Percentiles rank a stretch among this genome's conserved stretches.
phyloP scores from a whole-genome alignment of 164 flowering plant species.

The Saururus chinensis region DNA sequence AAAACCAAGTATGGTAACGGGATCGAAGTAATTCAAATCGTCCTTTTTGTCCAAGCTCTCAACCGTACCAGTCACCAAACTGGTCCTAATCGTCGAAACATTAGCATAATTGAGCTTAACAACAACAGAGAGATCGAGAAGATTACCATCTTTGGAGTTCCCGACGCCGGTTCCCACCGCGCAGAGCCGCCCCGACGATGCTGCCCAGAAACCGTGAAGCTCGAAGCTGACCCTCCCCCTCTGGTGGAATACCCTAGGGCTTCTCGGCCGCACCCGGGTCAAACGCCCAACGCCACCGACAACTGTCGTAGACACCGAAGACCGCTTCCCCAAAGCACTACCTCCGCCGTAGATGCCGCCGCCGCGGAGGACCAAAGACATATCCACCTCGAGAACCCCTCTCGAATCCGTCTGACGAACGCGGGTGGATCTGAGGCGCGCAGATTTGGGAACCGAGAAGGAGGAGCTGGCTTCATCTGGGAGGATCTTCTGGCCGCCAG shows the following conservation, averaged over 20 bases:
- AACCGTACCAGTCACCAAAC: slow-evolving; percentile 36
- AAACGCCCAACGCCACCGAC: no score
- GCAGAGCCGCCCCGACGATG: slow-evolving; percentile 35
- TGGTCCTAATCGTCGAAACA: slow-evolving; percentile 19
- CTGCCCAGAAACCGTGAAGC: slow-evolving; percentile 45
- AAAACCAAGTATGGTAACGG: slow-evolving; percentile 25
- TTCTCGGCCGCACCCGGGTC: no score
- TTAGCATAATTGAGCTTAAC: slow-evolving; percentile 32
- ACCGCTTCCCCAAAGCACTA: not conserved
- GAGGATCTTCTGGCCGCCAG: slow-evolving; percentile 13
- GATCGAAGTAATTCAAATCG: slow-evolving; percentile 20
- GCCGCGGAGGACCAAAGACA: slow-evolving; percentile 5
- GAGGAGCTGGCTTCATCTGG: slow-evolving; percentile 1
- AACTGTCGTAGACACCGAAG: not conserved
- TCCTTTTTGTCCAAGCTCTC: slow-evolving; percentile 21
- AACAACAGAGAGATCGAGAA: slow-evolving; percentile 21
- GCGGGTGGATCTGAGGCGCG: not conserved
- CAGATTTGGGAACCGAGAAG: slow-evolving; percentile 4
- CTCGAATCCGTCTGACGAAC: slow-evolving; percentile 6
- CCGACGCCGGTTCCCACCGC: slow-evolving; percentile 37
- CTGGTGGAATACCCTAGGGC: not conserved
- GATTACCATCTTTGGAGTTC: slow-evolving; percentile 19
- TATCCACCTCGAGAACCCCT: slow-evolving; percentile 15
- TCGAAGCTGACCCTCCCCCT: slow-evolving; percentile 10
- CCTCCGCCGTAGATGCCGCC: not conserved